Conservation (phyloP, 2,329 filamentous ascomycete genomes). For the Pseudogymnoascus sp. region DNA sequence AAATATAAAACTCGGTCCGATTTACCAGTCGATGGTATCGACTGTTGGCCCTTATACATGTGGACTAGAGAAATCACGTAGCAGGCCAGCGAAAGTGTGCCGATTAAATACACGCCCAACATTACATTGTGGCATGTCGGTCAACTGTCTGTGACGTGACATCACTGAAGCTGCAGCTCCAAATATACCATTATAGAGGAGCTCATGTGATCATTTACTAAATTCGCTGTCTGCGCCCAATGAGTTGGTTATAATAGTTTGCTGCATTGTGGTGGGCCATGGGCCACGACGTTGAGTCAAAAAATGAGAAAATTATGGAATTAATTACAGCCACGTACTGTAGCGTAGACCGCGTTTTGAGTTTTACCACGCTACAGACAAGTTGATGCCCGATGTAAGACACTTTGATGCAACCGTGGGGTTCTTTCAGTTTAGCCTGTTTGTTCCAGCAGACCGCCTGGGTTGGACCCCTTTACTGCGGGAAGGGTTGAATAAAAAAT, state of each 20-base stretch:
- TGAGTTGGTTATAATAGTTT: not conserved
- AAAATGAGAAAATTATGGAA: conserved; percentile 6
- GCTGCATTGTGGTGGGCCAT: not conserved
- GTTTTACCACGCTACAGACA: conserved; percentile 2
- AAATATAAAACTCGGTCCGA: not conserved
- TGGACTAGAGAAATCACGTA: not conserved
- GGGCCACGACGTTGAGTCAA: not conserved
- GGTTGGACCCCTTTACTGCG: conserved; percentile 1
- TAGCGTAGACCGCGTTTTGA: not conserved
- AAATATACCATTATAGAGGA: not conserved
- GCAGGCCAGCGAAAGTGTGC: not conserved
- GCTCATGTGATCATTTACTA: not conserved
- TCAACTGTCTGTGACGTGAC: not conserved
- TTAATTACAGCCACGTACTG: not conserved
- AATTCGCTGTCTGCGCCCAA: not conserved
- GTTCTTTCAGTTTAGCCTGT: not conserved
- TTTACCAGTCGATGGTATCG: not conserved
- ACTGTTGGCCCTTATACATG: not conserved
- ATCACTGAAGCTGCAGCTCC: not conserved
- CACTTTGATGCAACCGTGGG: not conserved
- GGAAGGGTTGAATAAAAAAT: not conserved
- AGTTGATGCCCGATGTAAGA: conserved; percentile 2
- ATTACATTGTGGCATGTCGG: not conserved
- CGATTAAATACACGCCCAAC: not conserved
- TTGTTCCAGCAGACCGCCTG: not conserved